These are phyloP conservation scores for Boechera divaricarpa DNA, from an alignment of 345 rosid species.

Conservation along the genomic window DNA sequence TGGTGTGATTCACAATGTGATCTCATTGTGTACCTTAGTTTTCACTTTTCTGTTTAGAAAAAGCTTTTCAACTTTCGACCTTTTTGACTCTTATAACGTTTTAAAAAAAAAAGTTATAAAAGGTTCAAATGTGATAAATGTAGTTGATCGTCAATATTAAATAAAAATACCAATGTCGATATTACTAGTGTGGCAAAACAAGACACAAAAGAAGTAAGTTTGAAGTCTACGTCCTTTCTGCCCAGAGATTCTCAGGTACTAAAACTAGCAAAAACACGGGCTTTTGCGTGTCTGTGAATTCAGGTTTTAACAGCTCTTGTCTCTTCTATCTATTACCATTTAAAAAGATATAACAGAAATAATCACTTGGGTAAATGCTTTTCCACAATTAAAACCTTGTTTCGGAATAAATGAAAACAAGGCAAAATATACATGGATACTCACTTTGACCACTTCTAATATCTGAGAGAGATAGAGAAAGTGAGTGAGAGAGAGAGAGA, in stretches of 20 bases:
- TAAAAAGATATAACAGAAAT: not conserved
- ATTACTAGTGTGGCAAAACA: not conserved
- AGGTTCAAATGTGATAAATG: not conserved
- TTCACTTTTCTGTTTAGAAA: not conserved
- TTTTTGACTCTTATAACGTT: slow-evolving; percentile 14
- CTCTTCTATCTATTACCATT: not conserved
- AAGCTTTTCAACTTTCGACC: slow-evolving; percentile 17
- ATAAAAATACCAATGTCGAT: too few relatives aligned
- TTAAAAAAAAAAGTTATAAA: not conserved
- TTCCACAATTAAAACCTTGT: not conserved
- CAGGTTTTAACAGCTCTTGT: slow-evolving; percentile 23
- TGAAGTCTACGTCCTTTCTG: not conserved
- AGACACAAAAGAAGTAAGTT: not conserved
- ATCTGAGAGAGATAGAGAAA: not conserved
- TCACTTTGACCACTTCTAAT: slow-evolving; percentile 14
- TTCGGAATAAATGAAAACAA: not conserved
- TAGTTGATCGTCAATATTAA: too few relatives aligned
- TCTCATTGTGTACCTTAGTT: slow-evolving; percentile 19
- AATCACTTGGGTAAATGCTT: not conserved
- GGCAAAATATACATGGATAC: not conserved
- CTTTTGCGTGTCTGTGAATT: slow-evolving; percentile 41
- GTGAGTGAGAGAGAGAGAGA: not conserved
- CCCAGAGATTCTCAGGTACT: slow-evolving; percentile 10
- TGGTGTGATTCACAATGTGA: slow-evolving; percentile 13
- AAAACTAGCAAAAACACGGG: slow-evolving; percentile 26